These are phyloP conservation scores for Gamsiella multidivaricata DNA, from an alignment of 192 early-diverging fungal species.

Conservation along the genomic window DNA sequence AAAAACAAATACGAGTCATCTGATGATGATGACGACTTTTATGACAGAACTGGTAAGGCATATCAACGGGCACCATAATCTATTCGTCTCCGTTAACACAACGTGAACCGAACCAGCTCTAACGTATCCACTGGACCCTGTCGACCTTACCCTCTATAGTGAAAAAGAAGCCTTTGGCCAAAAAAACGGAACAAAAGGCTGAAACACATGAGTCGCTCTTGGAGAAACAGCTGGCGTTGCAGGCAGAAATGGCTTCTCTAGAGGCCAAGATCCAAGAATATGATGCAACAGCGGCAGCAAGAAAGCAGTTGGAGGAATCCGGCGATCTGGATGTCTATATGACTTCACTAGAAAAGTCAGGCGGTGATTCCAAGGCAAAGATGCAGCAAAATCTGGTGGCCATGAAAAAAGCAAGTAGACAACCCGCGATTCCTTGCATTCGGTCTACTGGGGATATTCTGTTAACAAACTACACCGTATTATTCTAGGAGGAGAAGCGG, in stretches of 20 bases:
- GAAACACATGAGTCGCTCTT: constrained; percentile 77
- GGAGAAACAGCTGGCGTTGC: constrained; percentile 57
- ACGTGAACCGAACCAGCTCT: no score
- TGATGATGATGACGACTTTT: constrained; percentile 73
- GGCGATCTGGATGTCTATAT: constrained; percentile 78
- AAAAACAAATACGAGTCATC: constrained; percentile 22
- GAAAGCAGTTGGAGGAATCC: constrained; percentile 38
- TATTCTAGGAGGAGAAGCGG: constrained; percentile 53
- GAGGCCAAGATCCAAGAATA: constrained; percentile 41
- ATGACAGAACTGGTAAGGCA: constrained; percentile 67
- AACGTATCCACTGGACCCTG: no score
- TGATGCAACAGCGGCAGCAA: constrained; percentile 27
- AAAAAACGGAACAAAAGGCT: constrained; percentile 56
- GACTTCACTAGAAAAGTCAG: constrained; percentile 59
- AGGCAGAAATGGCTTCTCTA: constrained; percentile 42
- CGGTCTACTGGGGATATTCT: neutral
- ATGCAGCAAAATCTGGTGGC: constrained; percentile 56
- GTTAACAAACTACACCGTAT: no score
- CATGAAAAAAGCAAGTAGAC: constrained; percentile 58
- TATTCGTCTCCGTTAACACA: no score
- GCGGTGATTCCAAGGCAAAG: constrained; percentile 51
- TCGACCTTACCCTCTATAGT: constrained; percentile 9
- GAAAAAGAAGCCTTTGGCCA: constrained; percentile 40
- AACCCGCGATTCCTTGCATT: neutral
- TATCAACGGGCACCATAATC: no score